These are phyloP conservation scores for Phytophthora tubulina DNA, from an alignment of 352 stramenopile genomes.

Conservation along the genomic window DNA sequence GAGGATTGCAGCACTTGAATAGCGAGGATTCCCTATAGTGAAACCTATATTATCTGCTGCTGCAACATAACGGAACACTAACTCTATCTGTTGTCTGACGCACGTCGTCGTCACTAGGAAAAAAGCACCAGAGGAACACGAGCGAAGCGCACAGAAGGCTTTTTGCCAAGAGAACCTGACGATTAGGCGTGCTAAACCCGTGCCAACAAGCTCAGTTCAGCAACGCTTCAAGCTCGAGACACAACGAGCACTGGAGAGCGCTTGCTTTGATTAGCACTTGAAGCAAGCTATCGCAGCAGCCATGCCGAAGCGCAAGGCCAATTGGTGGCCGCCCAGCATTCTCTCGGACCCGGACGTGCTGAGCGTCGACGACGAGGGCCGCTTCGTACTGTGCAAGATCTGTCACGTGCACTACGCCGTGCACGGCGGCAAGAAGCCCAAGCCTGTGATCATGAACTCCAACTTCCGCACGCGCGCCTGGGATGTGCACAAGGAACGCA, in stretches of 20 bases:
- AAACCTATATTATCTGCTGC: neutral
- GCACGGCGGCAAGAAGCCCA: conserved; percentile 83
- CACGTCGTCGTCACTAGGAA: conserved; percentile 19
- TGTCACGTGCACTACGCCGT: conserved; percentile 86
- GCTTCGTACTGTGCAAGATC: conserved; percentile 85
- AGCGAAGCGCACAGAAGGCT: conserved; percentile 20
- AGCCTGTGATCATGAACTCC: conserved; percentile 87
- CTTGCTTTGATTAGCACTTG: no score
- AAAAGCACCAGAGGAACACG: conserved; percentile 14
- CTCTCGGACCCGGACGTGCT: conserved; percentile 75
- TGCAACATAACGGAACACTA: conserved; percentile 26
- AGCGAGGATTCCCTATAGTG: neutral
- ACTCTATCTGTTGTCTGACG: conserved; percentile 12
- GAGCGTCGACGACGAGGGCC: conserved; percentile 80
- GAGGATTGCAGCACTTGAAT: no score
- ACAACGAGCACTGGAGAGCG: conserved; percentile 7
- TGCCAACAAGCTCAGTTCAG: no score
- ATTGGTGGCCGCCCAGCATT: conserved; percentile 79
- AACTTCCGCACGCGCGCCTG: conserved; percentile 81
- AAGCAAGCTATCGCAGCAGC: neutral
- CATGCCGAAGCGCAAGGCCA: conserved; percentile 85
- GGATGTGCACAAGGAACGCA: conserved; percentile 87
- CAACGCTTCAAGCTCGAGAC: conserved; percentile 8
- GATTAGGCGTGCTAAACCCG: no score
- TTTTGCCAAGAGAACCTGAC: neutral